Conservation (phyloP, 2,329 filamentous ascomycete genomes). For the Ascosphaera pollenicola region DNA sequence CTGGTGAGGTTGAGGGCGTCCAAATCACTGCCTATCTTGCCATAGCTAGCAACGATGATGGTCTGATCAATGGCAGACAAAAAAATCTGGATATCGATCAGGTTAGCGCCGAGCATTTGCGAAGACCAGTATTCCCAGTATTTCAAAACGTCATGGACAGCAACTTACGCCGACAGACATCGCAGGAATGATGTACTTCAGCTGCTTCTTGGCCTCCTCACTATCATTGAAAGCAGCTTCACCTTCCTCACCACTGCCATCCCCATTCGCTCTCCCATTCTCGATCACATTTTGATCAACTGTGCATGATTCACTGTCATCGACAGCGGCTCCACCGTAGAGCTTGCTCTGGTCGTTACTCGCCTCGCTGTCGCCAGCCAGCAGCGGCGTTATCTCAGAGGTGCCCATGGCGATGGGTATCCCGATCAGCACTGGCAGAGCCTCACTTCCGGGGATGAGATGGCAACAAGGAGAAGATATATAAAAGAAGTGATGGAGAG, state of each 20-base stretch:
- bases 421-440: too few species aligned
- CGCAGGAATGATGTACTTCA: constrained; percentile 38
- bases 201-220: constrained; percentile 25
- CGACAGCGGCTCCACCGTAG: too few species aligned
- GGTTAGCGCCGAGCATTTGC: not conserved
- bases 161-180: constrained; percentile 37
- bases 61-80: constrained; percentile 56
- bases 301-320: too few species aligned
- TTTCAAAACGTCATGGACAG: constrained; percentile 2
- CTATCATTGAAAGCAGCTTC: constrained; percentile 21
- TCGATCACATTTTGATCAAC: constrained; percentile 1
- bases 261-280: constrained; percentile 13
- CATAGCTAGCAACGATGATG: constrained; percentile 56
- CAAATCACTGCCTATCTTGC: constrained; percentile 53
- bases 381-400: constrained; percentile 25
- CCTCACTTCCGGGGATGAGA: too few species aligned
- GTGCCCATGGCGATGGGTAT: too few species aligned
- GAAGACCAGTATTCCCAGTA: too few species aligned
- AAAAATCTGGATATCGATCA: constrained; percentile 33
- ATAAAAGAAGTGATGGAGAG: too few species aligned
- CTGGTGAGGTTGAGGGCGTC: constrained; percentile 51
- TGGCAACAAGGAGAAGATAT: too few species aligned
- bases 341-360: too few species aligned
- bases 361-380: constrained; percentile 8
- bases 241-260: constrained; percentile 8